Evolutionary conservation across 1,284 basidiomycete species (phyloP).

Genomic region (Marasmius sp.): DNA sequence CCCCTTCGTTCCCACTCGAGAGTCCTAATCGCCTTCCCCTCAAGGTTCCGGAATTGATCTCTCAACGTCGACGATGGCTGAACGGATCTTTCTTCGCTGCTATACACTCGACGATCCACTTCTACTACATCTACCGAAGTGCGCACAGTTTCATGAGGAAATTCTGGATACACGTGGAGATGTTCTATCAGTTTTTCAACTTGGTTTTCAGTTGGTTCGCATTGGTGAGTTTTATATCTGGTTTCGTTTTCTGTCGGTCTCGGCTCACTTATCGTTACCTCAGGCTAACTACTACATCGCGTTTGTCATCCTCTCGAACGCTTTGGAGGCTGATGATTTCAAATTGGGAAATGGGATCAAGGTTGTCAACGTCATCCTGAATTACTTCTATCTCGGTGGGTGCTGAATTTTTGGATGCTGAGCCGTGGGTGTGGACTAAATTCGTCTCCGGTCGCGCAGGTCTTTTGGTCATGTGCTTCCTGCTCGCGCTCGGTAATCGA

Average conservation of each 20-base stretch:
- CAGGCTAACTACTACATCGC: conserved; percentile 91
- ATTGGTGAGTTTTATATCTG: conserved; percentile 47
- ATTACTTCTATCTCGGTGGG: conserved; percentile 80
- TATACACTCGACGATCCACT: conserved; percentile 87
- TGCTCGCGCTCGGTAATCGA: conserved; percentile 88
- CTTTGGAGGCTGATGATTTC: conserved; percentile 66
- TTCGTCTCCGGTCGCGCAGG: conserved; percentile 23
- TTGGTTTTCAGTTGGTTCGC: conserved; percentile 93
- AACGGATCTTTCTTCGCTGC: conserved; percentile 98
- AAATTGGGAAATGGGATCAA: conserved; percentile 55
- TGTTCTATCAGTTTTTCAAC: conserved; percentile 90
- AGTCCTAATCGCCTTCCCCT: background rate
- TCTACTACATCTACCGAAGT: conserved; percentile 90
- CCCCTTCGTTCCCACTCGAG: background rate
- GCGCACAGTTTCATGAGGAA: conserved; percentile 84
- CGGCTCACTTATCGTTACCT: conserved; percentile 10
- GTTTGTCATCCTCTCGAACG: conserved; percentile 74
- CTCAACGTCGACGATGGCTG: conserved; percentile 92
- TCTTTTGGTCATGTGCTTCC: conserved; percentile 86
- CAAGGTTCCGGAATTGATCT: conserved; percentile 85
- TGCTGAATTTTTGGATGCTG: background rate
- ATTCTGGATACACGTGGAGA: conserved; percentile 92
- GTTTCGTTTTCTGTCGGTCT: background rate
- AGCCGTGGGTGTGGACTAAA: background rate
- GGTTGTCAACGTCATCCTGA: conserved; percentile 75